These are phyloP conservation scores for Malus hybrid DNA, from an alignment of 331 rosid species.

Conservation along the genomic window DNA sequence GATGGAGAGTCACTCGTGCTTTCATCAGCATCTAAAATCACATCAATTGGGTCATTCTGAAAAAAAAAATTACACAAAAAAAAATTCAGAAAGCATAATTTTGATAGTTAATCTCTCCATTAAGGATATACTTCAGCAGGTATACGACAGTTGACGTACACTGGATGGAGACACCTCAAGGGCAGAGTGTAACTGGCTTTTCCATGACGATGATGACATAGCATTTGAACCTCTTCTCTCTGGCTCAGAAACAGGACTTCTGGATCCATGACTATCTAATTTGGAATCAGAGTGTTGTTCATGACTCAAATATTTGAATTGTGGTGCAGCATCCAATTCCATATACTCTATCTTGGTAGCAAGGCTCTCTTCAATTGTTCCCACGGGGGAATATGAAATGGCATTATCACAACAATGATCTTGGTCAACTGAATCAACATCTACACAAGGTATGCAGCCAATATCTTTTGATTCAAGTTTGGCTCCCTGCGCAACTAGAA, in stretches of 20 bases:
- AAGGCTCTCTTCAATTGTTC: slow-evolving; percentile 20
- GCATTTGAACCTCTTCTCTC: slow-evolving; percentile 25
- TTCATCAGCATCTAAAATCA: slow-evolving; percentile 43
- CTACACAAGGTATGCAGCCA: slow-evolving; percentile 20
- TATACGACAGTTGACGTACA: slow-evolving; percentile 31
- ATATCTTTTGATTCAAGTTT: slow-evolving; percentile 20
- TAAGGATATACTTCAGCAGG: not conserved
- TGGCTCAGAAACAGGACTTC: slow-evolving; percentile 3
- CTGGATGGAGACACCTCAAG: slow-evolving; percentile 38
- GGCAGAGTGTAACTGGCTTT: slow-evolving; percentile 30
- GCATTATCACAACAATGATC: slow-evolving; percentile 27
- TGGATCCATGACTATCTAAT: slow-evolving; percentile 16
- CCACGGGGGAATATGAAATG: slow-evolving; percentile 18
- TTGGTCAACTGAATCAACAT: slow-evolving; percentile 28
- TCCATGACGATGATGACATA: slow-evolving; percentile 18
- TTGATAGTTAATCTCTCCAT: slow-evolving; percentile 2
- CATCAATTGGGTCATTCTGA: slow-evolving; percentile 53
- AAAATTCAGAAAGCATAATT: not conserved
- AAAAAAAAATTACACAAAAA: not conserved
- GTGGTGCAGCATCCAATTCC: slow-evolving; percentile 17
- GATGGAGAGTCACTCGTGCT: slow-evolving; percentile 39
- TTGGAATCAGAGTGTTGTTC: slow-evolving; percentile 18
- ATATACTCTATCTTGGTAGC: slow-evolving; percentile 20
- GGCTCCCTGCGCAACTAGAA: slow-evolving; percentile 35
- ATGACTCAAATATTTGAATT: slow-evolving; percentile 20